These are phyloP conservation scores for Ulvella scutata DNA, from an alignment of 139 green algal species.

Conservation along the genomic window DNA sequence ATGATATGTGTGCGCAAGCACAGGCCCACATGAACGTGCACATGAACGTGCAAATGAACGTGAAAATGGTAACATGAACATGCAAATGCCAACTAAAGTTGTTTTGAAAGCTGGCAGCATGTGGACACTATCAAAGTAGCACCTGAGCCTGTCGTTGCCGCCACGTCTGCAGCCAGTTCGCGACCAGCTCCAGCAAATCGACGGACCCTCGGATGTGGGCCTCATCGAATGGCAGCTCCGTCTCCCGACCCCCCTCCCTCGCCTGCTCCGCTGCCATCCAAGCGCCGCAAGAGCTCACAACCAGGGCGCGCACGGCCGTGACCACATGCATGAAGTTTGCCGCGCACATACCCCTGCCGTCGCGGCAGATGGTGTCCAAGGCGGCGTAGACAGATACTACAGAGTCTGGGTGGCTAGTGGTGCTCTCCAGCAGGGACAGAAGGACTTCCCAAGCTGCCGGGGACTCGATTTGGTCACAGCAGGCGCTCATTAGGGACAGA, in stretches of 20 bases:
- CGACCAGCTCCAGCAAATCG: background rate
- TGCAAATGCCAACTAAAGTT: no score
- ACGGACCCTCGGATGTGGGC: background rate
- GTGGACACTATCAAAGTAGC: no score
- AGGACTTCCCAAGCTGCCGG: background rate
- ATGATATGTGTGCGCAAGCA: no score
- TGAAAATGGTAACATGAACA: no score
- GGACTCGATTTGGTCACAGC: background rate
- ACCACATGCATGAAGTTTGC: background rate
- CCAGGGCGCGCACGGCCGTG: background rate
- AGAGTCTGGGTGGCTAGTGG: background rate
- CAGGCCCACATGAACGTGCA: no score
- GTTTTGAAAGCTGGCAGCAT: no score
- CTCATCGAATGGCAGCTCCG: background rate
- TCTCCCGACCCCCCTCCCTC: background rate
- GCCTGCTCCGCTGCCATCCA: background rate
- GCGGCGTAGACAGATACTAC: background rate
- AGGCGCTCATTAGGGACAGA: background rate
- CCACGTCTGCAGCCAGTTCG: background rate
- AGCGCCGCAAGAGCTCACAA: background rate
- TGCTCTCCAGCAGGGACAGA: conserved; percentile 1
- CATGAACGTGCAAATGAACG: no score
- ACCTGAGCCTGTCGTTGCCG: background rate
- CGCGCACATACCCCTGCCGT: background rate
- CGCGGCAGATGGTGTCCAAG: background rate